Percentiles rank a stretch among this genome's conserved stretches.
These are phyloP conservation scores for Blastomyces emzantsi DNA, from an alignment of 2,329 filamentous ascomycete species.

Conservation along the genomic window DNA sequence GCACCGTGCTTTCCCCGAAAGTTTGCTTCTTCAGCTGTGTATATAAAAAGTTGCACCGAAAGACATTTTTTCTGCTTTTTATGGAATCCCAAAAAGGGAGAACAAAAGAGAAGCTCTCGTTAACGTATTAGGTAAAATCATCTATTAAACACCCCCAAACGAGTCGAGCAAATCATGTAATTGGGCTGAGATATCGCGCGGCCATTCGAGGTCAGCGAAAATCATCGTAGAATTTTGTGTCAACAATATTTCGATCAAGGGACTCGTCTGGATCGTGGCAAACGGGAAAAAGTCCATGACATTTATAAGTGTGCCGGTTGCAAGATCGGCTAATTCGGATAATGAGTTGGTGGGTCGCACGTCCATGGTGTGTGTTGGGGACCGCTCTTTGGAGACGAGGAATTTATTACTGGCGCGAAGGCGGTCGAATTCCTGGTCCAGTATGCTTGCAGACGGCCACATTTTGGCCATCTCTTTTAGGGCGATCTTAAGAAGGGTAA, in stretches of 20 bases:
- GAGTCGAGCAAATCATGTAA: slow-evolving; percentile 6
- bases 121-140: background rate
- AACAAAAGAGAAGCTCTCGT: background rate
- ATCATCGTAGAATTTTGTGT: slow-evolving; percentile 11
- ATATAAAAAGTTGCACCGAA: background rate
- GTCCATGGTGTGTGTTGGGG: slow-evolving; percentile 15
- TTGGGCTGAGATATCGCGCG: slow-evolving; percentile 6
- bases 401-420: slow-evolving; percentile 16
- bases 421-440: slow-evolving; percentile 27
- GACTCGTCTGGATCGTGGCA: slow-evolving; percentile 25
- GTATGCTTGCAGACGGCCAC: slow-evolving; percentile 33
- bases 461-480: slow-evolving; percentile 28
- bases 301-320: slow-evolving; percentile 21
- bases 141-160: slow-evolving; percentile 4
- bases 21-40: background rate
- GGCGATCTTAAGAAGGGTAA: slow-evolving; percentile 27
- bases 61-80: background rate
- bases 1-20: background rate
- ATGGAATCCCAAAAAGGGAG: background rate
- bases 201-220: slow-evolving; percentile 10
- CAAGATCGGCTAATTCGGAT: slow-evolving; percentile 10
- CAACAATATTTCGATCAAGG: slow-evolving; percentile 23
- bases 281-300: slow-evolving; percentile 31
- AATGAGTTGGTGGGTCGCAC: slow-evolving; percentile 13
- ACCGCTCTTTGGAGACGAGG: slow-evolving; percentile 9